Base-by-base conservation (phyloP, 305 asterid genomes). In the Solanum aculeatissimum region DNA sequence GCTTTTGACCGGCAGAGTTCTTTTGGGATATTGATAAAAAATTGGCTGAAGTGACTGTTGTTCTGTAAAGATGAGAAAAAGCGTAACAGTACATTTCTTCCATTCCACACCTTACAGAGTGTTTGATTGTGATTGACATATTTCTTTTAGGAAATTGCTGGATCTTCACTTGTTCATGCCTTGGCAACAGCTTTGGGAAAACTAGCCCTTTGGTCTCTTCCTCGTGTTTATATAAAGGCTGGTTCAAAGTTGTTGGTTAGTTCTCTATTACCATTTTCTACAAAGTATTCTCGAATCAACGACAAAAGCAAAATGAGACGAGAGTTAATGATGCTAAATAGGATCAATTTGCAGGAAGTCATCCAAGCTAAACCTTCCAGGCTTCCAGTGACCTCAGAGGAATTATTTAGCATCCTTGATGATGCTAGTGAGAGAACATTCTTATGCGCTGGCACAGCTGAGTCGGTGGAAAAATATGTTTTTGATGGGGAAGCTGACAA, bases 381-480 rank as follows among this genome's bases (percentile, higher is more conserved):
- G 86, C 87, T 87, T 83, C 95, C 96, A 43, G 91, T 93, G 77
- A 89, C 97, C 85, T 91, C 99, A 3, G 85, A 85, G 43, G 99
- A 97, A 75, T 86, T 97, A 86, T 94, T 97, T 84, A 88, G 91
- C 83, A 86, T 93, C 89, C 98, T 97, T 90, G 99, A 97, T 90
- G 94, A 91, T 89, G 98, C 99, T 86, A 93, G 98, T 88, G 99
- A 97, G 92, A 89, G 93, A 79, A 94, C 99, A 81, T 95, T 97
- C 89, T 90, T 97, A 84, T 91, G 97, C 89, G 97, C 93, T 78
- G 99, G 99, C 68, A 92, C 95, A 35, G 96, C 98, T 69, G 97
- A 94, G 83, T 86, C 92, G 27, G 88, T 97, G 90, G 93, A 88
- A 51, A 97, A 92, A 81, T 91, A 92, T 57, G 89, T 97, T 29